Evolutionary conservation across 23 red algal species (phyloP).

Genomic region (Pyropia haitanensis): DNA sequence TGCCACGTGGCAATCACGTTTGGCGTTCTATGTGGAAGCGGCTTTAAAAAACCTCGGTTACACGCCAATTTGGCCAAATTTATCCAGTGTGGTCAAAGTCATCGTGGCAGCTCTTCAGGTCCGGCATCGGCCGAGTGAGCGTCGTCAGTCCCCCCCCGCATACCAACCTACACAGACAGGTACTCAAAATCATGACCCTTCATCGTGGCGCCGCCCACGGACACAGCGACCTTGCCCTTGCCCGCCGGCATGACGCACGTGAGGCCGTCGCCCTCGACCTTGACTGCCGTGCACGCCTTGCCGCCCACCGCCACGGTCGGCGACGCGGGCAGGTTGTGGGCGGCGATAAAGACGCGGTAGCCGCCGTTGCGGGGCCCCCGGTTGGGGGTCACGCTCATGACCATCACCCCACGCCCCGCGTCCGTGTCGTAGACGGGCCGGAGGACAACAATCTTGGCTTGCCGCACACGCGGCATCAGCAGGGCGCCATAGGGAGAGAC

Average conservation of each 20-base stretch:
- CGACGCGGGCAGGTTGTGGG: constrained; percentile 34
- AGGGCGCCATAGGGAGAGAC: constrained; percentile 23
- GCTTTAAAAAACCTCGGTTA: no score
- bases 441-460: constrained; percentile 17
- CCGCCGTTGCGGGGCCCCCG: constrained; percentile 57
- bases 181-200: no score
- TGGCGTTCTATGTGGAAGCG: no score
- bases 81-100: no score
- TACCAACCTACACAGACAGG: no score
- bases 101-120: no score
- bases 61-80: no score
- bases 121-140: no score
- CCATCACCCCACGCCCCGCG: constrained; percentile 21
- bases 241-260: constrained; percentile 38
- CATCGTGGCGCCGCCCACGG: constrained; percentile 13
- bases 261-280: constrained; percentile 21
- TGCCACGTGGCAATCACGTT: no score
- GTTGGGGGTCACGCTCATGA: constrained; percentile 53
- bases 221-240: constrained; percentile 29
- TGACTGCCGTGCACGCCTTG: constrained; percentile 21
- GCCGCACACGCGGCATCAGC: constrained; percentile 33
- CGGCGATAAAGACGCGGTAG: constrained; percentile 35
- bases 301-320: constrained; percentile 41
- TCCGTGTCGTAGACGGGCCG: constrained; percentile 44
- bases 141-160: no score